These are phyloP conservation scores for Hypoxylon sp. DNA, from an alignment of 2,329 filamentous ascomycete species.

Conservation along the genomic window DNA sequence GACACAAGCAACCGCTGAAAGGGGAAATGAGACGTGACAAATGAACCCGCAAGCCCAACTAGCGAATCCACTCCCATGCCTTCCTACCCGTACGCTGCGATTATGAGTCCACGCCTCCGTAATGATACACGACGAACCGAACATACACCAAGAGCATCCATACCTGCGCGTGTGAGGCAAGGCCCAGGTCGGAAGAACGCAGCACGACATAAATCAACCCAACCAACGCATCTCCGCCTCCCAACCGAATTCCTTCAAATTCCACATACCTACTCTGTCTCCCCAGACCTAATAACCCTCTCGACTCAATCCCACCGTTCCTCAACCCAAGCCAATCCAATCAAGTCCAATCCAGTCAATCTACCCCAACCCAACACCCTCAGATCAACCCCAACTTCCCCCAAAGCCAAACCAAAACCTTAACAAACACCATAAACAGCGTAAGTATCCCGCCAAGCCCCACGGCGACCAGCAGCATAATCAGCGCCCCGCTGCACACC, in stretches of 20 bases:
- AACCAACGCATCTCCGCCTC: too few relatives aligned
- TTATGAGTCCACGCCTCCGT: neutral
- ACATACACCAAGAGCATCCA: neutral
- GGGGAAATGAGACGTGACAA: too few relatives aligned
- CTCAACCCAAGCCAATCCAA: neutral
- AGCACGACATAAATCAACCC: neutral
- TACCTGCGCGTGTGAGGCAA: neutral
- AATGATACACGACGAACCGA: neutral
- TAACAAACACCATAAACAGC: slow-evolving; percentile 2
- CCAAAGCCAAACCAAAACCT: slow-evolving; percentile 1
- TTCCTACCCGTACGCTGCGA: neutral
- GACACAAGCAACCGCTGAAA: too few relatives aligned
- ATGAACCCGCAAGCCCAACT: neutral
- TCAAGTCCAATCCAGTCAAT: neutral
- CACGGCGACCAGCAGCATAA: neutral
- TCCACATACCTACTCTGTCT: too few relatives aligned
- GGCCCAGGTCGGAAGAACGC: neutral
- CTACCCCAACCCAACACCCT: neutral
- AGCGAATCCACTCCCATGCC: neutral
- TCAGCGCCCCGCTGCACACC: neutral
- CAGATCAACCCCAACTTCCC: slow-evolving; percentile 9
- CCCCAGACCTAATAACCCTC: neutral
- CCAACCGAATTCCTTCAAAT: too few relatives aligned
- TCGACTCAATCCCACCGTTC: neutral
- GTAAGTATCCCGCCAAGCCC: neutral